Evolutionary conservation across 2,329 filamentous ascomycete species (phyloP).

Genomic region (Diaporthe caulivora): DNA sequence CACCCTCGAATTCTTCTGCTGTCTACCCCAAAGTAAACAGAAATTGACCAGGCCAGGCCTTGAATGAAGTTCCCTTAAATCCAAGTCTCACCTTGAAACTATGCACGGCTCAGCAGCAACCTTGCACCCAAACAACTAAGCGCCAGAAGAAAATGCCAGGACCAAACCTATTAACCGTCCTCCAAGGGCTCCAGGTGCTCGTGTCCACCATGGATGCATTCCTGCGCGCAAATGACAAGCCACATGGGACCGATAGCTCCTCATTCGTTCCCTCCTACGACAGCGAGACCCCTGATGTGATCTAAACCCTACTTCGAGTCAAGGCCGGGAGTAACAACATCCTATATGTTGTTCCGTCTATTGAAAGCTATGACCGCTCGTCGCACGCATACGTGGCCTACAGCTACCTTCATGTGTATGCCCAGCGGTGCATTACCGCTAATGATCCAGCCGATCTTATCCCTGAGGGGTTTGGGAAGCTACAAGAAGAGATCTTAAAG

Average conservation of each 20-base stretch:
- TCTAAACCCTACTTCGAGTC: background rate
- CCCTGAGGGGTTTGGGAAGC: background rate
- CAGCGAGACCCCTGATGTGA: background rate
- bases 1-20: background rate
- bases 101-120: background rate
- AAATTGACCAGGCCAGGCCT: background rate
- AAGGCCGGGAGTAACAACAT: background rate
- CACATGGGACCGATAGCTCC: background rate
- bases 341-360: background rate
- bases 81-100: background rate
- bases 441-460: background rate
- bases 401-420: background rate
- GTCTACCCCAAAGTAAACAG: background rate
- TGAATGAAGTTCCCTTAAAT: background rate
- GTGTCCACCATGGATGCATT: background rate
- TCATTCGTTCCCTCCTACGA: background rate
- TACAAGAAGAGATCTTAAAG: slow-evolving; percentile 3
- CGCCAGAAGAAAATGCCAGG: background rate
- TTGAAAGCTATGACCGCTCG: background rate
- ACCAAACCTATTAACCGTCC: background rate
- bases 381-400: background rate
- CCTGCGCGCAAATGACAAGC: background rate
- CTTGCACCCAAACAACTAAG: background rate
- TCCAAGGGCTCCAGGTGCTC: background rate
- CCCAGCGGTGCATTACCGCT: background rate